Percentiles rank a stretch among this genome's conserved stretches.
These are phyloP conservation scores for Fusarium multiceps DNA, from an alignment of 2,329 filamentous ascomycete species.

Conservation along the genomic window DNA sequence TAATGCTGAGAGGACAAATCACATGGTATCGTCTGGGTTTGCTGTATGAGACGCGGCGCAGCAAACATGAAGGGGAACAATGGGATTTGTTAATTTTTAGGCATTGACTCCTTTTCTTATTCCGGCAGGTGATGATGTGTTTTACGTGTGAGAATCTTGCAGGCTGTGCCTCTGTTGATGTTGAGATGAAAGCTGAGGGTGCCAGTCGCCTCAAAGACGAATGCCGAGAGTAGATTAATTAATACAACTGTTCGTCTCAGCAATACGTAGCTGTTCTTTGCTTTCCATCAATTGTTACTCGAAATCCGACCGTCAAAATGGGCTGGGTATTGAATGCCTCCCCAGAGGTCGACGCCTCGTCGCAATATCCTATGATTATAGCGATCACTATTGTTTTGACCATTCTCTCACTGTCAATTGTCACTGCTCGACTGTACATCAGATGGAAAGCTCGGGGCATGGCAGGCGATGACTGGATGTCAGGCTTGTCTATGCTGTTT, in stretches of 20 bases:
- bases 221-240: background rate
- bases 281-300: background rate
- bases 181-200: background rate
- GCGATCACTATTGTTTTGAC: slow-evolving; percentile 60
- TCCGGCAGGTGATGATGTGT: background rate
- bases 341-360: slow-evolving; percentile 58
- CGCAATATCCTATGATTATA: slow-evolving; percentile 62
- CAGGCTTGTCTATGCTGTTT: slow-evolving; percentile 56
- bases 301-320: slow-evolving; percentile 49
- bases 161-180: background rate
- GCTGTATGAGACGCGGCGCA: background rate
- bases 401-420: slow-evolving; percentile 55
- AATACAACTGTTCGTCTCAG: background rate
- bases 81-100: background rate
- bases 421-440: slow-evolving; percentile 57
- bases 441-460: slow-evolving; percentile 57
- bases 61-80: background rate
- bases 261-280: background rate
- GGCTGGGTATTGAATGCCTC: slow-evolving; percentile 63
- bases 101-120: background rate
- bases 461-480: slow-evolving; percentile 60
- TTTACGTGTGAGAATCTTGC: background rate
- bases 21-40: background rate
- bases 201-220: no score
- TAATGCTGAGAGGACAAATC: background rate